These are phyloP conservation scores for Pichia heedii DNA, from an alignment of 805 yeast genomes.

Conservation along the genomic window DNA sequence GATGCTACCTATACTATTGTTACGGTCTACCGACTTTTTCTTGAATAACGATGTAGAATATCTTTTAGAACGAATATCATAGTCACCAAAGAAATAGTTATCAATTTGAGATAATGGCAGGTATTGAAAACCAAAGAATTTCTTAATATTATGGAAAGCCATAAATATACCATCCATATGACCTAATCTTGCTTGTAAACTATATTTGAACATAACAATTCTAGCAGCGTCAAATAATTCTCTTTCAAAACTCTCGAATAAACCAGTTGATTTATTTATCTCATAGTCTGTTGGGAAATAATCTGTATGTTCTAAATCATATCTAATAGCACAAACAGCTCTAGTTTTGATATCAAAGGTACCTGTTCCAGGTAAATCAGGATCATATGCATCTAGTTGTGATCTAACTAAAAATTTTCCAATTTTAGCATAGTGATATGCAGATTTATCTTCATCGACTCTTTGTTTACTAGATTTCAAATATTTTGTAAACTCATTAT, in stretches of 20 bases:
- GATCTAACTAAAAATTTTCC: slow-evolving; percentile 77
- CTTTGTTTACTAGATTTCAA: slow-evolving; percentile 12
- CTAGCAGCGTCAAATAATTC: slow-evolving; percentile 70
- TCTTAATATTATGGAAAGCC: slow-evolving; percentile 77
- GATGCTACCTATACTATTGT: not conserved
- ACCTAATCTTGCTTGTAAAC: slow-evolving; percentile 88
- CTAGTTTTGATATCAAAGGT: slow-evolving; percentile 88
- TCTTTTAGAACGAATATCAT: not conserved
- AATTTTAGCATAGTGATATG: slow-evolving; percentile 63
- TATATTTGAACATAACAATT: slow-evolving; percentile 73
- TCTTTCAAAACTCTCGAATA: slow-evolving; percentile 70
- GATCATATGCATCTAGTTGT: slow-evolving; percentile 78
- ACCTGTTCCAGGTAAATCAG: slow-evolving; percentile 78
- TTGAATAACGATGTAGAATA: not conserved
- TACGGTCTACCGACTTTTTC: not conserved
- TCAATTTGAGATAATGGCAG: slow-evolving; percentile 70
- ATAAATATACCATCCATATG: slow-evolving; percentile 94
- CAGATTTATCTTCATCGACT: slow-evolving; percentile 8
- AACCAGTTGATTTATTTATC: slow-evolving; percentile 52
- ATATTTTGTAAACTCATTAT: slow-evolving; percentile 39
- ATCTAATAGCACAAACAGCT: slow-evolving; percentile 79
- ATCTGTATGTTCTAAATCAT: slow-evolving; percentile 52
- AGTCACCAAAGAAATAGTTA: slow-evolving; percentile 41
- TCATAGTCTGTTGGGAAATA: slow-evolving; percentile 58
- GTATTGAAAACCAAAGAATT: slow-evolving; percentile 86